A percentile compares a stretch with the other conserved stretches of the same genome.
Conservation (phyloP, 2,329 filamentous ascomycete genomes). For the Cladophialophora bantiana region DNA sequence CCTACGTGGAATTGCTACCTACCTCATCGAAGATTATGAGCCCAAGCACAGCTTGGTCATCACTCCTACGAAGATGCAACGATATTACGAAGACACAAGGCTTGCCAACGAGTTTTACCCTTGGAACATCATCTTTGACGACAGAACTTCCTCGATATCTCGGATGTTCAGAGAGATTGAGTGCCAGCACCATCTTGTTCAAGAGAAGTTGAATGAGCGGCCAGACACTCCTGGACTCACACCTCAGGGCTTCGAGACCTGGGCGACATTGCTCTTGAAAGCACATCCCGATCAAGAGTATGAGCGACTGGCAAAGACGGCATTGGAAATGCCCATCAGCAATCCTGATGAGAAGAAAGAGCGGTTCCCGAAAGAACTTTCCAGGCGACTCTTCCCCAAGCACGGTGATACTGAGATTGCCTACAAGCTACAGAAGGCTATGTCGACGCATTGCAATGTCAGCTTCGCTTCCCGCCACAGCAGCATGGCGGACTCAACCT, state of each 20-base stretch:
- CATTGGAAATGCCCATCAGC: conserved; percentile 73
- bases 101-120: conserved; percentile 71
- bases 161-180: conserved; percentile 63
- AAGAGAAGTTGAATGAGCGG: conserved; percentile 58
- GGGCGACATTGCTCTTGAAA: conserved; percentile 75
- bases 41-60: conserved; percentile 74
- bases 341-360: conserved; percentile 71
- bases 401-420: conserved; percentile 63
- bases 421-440: conserved; percentile 66
- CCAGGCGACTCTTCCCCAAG: conserved; percentile 73
- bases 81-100: conserved; percentile 73
- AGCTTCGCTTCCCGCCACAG: conserved; percentile 49
- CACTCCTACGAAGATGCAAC: conserved; percentile 75
- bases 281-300: conserved; percentile 80
- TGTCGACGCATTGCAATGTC: conserved; percentile 61
- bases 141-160: conserved; percentile 61
- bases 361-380: conserved; percentile 79
- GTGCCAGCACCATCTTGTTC: conserved; percentile 70
- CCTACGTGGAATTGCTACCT: conserved; percentile 73
- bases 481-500: conserved; percentile 46
- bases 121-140: conserved; percentile 69
- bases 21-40: conserved; percentile 74
- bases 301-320: conserved; percentile 70
- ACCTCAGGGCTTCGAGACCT: conserved; percentile 71
- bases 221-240: conserved; percentile 71